phyloP scores from a whole-genome alignment of 2,329 filamentous ascomycete genomes.

The Lecanicillium sp. region DNA sequence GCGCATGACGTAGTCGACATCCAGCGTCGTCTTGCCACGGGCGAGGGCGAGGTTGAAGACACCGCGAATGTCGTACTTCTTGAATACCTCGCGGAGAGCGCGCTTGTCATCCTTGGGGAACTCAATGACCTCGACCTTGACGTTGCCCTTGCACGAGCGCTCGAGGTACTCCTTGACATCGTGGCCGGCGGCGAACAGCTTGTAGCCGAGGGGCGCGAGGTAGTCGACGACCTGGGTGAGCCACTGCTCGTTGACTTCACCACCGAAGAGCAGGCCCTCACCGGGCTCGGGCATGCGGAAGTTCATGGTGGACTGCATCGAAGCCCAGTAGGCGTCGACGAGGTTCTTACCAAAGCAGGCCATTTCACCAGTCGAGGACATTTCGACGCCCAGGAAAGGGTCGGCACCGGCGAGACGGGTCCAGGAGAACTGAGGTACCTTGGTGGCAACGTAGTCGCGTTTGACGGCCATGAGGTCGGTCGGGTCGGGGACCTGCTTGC shows the following conservation, averaged over 20 bases:
- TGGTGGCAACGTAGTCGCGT: slow-evolving; percentile 90
- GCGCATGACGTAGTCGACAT: slow-evolving; percentile 98
- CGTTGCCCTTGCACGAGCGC: slow-evolving; percentile 55
- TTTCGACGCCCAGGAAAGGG: slow-evolving; percentile 95
- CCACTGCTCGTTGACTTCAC: slow-evolving; percentile 64
- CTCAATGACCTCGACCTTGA: slow-evolving; percentile 82
- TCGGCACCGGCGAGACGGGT: slow-evolving; percentile 95
- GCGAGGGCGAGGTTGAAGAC: slow-evolving; percentile 89
- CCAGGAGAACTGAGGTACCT: slow-evolving; percentile 99
- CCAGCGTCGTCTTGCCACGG: slow-evolving; percentile 73
- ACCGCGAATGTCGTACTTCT: slow-evolving; percentile 93
- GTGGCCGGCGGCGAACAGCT: slow-evolving; percentile 78
- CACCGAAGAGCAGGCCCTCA: slow-evolving; percentile 91
- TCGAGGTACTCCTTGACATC: slow-evolving; percentile 82
- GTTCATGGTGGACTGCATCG: slow-evolving; percentile 96
- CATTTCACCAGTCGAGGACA: slow-evolving; percentile 95
- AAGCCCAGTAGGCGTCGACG: slow-evolving; percentile 95
- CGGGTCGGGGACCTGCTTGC: slow-evolving; percentile 74
- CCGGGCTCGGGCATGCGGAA: slow-evolving; percentile 93
- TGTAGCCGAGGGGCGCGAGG: slow-evolving; percentile 84
- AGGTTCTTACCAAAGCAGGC: slow-evolving; percentile 97
- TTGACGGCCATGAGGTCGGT: slow-evolving; percentile 82
- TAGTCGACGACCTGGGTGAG: slow-evolving; percentile 79
- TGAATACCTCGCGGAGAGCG: slow-evolving; percentile 85
- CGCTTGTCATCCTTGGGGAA: slow-evolving; percentile 97